Evolutionary conservation across 2,329 filamentous ascomycete genomes (phyloP).

Genomic region (Sphaerulina musiva): DNA sequence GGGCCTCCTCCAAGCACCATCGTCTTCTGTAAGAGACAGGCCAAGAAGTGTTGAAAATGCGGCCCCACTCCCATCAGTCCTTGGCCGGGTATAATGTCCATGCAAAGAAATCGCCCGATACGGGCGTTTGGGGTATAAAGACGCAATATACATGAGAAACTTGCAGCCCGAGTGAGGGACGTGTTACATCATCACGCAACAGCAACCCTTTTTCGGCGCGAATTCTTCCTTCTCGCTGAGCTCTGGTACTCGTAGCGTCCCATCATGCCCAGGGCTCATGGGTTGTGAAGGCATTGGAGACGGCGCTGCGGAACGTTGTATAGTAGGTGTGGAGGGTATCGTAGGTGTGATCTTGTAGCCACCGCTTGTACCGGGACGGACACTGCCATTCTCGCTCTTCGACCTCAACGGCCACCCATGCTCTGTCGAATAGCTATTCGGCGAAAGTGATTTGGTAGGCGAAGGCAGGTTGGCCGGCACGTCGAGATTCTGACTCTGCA

Average conservation of each 20-base stretch:
- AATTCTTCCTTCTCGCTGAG: constrained; percentile 48
- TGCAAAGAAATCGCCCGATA: neutral
- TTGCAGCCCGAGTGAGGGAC: neutral
- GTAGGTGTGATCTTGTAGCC: constrained; percentile 45
- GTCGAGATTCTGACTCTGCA: constrained; percentile 6
- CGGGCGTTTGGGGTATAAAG: neutral
- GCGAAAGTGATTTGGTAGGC: constrained; percentile 9
- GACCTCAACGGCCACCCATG: constrained; percentile 26
- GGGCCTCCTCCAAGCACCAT: neutral
- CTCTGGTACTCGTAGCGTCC: constrained; percentile 49
- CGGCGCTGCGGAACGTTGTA: constrained; percentile 16
- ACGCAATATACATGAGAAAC: neutral
- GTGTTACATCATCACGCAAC: constrained; percentile 66
- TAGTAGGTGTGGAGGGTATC: constrained; percentile 29
- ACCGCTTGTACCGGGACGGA: constrained; percentile 38
- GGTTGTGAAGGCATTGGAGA: constrained; percentile 16
- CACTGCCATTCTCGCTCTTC: constrained; percentile 27
- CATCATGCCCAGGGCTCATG: constrained; percentile 35
- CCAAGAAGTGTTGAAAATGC: neutral
- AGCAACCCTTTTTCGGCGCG: constrained; percentile 57
- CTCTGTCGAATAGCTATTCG: constrained; percentile 15
- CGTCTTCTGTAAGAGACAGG: neutral
- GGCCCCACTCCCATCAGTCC: neutral
- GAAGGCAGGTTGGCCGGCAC: neutral
- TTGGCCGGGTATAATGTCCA: neutral